Base-by-base conservation (phyloP, 495 filamentous ascomycete species). In the Aspergillus heteromorphus region DNA sequence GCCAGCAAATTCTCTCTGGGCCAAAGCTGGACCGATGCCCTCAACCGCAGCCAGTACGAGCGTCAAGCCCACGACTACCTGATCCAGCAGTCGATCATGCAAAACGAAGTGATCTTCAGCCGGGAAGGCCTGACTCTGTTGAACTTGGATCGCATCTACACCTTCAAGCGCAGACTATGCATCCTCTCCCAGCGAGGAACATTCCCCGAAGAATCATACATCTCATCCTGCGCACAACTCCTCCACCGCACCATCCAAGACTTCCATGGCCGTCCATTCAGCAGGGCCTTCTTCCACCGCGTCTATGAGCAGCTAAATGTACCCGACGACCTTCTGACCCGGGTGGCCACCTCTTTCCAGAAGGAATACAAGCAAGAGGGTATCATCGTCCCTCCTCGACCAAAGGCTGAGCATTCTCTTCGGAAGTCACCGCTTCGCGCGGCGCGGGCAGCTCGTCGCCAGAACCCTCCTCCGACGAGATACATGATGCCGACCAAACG, bases 121-220 rank as follows among this genome's bases (percentile, higher is more conserved):
- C 81, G 83, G n/a, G 84, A 86, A 43, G 84, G 83, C 31, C 70
- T 91, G 27, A 87, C 81, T 0, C 66, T 89, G 27, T 68, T 89
- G 0, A 82, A 80, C 14, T 78, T 89, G 40, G 86, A 91, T 65
- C 79, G 84, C 52, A 73, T 89, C 60, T 89, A 88, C 68, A 87
- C 81, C 40, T 85, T 91, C 72, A 87, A 88, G 61, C 76, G 79
- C 29, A 75, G 82, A 4, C 74, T 88, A 2, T 79, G 81, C 51
- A 74, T 79, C 16, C 80, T 86, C 50, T 74, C 79, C 8, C 69
- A 61, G 41, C 66, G 60, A 34, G 56, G 63, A 8, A 65, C 57
- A 54, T 55, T 57, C 49, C 40, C 61, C 51, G 58, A 66, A 57
- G 68, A 70, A 41, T 65, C 73, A 27, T 78, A 70, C 45, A 69